Evolutionary conservation across 805 yeast species (phyloP).

Genomic region (Candida incommunis): DNA sequence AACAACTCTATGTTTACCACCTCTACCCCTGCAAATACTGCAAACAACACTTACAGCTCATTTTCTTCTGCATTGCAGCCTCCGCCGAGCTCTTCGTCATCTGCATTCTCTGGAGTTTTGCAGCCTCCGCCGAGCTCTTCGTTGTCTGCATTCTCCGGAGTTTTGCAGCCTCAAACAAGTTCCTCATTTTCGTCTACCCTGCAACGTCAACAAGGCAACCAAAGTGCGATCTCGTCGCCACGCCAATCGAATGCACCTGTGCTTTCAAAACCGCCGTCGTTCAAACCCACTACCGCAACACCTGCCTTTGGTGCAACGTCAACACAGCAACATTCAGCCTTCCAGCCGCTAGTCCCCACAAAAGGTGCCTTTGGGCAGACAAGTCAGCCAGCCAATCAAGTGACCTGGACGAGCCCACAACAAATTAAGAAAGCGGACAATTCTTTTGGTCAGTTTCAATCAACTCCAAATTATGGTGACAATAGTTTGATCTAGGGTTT

Average conservation of each 20-base stretch:
- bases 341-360: neutral
- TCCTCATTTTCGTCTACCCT: neutral
- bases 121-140: neutral
- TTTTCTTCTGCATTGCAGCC: neutral
- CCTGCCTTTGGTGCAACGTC: neutral
- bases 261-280: neutral
- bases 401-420: neutral
- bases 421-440: neutral
- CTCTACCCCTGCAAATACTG: too few species aligned
- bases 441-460: neutral
- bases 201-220: too few species aligned
- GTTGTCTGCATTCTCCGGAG: neutral
- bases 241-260: neutral
- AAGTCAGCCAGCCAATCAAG: neutral
- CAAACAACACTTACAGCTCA: too few species aligned
- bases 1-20: too few species aligned
- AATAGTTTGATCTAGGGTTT: conserved; percentile 3
- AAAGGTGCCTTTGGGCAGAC: neutral
- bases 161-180: neutral
- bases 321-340: neutral
- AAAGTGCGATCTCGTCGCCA: too few species aligned
- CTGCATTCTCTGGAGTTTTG: neutral
- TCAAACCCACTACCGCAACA: neutral
- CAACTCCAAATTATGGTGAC: neutral
- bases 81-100: neutral